Conservation (phyloP, 2,329 filamentous ascomycete species). For the Torrubiella hemipterigena region DNA sequence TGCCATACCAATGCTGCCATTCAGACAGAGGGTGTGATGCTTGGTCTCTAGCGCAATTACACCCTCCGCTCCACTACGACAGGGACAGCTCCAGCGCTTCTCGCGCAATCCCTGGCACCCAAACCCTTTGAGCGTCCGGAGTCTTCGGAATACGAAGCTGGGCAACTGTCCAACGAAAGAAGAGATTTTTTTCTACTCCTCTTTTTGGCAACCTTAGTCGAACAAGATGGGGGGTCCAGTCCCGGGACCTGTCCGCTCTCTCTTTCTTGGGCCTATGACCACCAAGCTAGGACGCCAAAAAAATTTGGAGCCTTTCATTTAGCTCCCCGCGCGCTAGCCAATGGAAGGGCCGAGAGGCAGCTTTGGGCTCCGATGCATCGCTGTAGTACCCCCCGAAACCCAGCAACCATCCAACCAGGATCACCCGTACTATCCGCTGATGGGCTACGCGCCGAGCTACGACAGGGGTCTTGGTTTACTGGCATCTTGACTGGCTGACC, state of each 20-base stretch:
- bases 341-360: constrained; percentile 2
- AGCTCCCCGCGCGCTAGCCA: constrained; percentile 4
- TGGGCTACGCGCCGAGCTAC: constrained; percentile 6
- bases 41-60: no score
- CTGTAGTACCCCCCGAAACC: constrained; percentile 3
- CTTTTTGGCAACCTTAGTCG: constrained; percentile 1
- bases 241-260: no score
- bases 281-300: no score
- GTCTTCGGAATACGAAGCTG: no score
- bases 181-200: background rate
- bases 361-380: constrained; percentile 5
- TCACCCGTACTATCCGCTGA: constrained; percentile 1
- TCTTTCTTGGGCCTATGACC: no score
- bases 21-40: no score
- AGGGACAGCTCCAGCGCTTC: no score
- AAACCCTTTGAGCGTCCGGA: no score
- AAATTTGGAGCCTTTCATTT: constrained; percentile 2
- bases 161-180: background rate
- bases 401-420: constrained; percentile 6
- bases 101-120: no score
- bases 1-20: no score
- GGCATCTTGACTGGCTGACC: no score
- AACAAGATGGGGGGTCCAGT: background rate
- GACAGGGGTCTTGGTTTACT: constrained; percentile 1
- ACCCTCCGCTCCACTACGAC: no score